Conservation (phyloP, 208 protist genomes). For the Acanthamoeba rhysodes region DNA sequence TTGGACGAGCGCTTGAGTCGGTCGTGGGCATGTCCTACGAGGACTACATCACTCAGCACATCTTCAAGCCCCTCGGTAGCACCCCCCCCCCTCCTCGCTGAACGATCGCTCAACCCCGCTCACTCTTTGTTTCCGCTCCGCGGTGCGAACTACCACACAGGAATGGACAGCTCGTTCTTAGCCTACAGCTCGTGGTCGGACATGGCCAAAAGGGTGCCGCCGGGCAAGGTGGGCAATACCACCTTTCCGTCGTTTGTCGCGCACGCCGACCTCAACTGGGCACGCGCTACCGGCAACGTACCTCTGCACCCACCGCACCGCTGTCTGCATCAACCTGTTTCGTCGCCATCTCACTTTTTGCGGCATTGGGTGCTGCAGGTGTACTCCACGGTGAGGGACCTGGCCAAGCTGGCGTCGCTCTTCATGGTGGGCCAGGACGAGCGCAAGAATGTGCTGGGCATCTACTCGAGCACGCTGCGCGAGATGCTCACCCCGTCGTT, state of each 20-base stretch:
- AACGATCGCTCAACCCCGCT: too few relatives aligned
- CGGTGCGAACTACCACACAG: not conserved
- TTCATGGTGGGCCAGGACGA: constrained; percentile 29
- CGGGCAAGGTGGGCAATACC: not conserved
- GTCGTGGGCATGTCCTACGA: constrained; percentile 8
- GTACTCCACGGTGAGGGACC: not conserved
- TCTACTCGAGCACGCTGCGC: constrained; percentile 1
- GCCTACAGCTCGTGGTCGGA: not conserved
- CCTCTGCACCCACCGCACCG: not conserved
- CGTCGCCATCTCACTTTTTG: too few relatives aligned
- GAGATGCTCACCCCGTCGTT: constrained; percentile 36
- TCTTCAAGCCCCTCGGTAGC: constrained; percentile 61
- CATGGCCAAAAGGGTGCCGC: constrained; percentile 46
- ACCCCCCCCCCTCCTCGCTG: too few relatives aligned
- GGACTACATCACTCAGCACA: constrained; percentile 35
- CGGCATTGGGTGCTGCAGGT: not conserved
- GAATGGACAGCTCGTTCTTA: constrained; percentile 42
- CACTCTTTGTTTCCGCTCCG: too few relatives aligned
- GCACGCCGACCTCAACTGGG: constrained; percentile 51
- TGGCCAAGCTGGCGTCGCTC: constrained; percentile 50
- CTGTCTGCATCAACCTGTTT: too few relatives aligned
- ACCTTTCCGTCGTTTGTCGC: not conserved
- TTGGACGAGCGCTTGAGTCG: constrained; percentile 27
- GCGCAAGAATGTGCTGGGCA: not conserved
- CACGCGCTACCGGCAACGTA: constrained; percentile 47